Evolutionary conservation across 495 filamentous ascomycete species (phyloP).

Genomic region (Cladorrhinum samala): DNA sequence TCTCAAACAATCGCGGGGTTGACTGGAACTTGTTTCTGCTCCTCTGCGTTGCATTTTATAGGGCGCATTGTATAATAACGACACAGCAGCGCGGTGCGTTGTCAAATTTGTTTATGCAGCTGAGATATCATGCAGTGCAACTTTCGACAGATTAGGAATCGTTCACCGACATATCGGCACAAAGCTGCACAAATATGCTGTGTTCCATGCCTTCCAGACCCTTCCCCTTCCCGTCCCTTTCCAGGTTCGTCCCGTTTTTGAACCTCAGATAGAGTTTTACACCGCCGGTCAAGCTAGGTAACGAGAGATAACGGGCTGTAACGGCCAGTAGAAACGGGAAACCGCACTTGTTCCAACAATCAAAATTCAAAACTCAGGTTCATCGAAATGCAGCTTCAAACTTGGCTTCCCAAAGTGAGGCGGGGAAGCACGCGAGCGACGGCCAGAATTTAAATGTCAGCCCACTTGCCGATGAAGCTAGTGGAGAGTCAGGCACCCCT

Average conservation of each 20-base stretch:
- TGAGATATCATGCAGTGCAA: too few relatives aligned
- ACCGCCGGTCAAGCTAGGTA: background rate
- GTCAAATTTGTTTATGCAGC: background rate
- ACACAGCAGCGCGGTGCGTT: background rate
- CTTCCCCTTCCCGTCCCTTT: too few relatives aligned
- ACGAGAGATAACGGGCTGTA: background rate
- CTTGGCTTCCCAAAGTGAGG: background rate
- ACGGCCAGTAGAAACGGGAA: background rate
- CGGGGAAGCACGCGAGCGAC: background rate
- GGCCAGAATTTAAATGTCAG: constrained; percentile 3
- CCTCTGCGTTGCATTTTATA: background rate
- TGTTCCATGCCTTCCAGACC: too few relatives aligned
- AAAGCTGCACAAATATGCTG: too few relatives aligned
- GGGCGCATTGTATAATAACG: background rate
- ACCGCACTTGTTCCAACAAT: background rate
- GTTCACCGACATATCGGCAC: too few relatives aligned
- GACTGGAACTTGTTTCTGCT: background rate
- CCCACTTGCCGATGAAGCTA: constrained; percentile 5
- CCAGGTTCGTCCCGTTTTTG: too few relatives aligned
- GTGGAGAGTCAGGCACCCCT: background rate
- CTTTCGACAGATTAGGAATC: too few relatives aligned
- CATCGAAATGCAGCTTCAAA: too few relatives aligned
- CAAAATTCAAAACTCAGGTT: background rate
- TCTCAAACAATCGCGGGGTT: background rate
- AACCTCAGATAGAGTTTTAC: background rate